phyloP scores from a whole-genome alignment of 2,329 filamentous ascomycete genomes.

The Nothophoma quercina region DNA sequence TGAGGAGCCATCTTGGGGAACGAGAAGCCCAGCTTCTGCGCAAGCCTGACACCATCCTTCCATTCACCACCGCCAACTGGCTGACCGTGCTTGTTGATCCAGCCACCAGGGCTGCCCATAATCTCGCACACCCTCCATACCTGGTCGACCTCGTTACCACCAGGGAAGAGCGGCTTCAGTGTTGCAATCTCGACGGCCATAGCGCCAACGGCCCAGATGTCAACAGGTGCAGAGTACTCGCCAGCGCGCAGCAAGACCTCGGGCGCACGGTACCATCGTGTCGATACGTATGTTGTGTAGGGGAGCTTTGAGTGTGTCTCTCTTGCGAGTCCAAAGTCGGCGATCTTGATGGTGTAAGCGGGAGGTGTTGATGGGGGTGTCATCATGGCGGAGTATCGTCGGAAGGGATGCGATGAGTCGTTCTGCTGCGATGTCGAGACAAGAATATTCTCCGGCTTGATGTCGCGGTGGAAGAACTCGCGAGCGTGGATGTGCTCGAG shows the following conservation, averaged over 20 bases:
- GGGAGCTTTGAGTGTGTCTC: conserved; percentile 96
- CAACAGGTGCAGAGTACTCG: conserved; percentile 95
- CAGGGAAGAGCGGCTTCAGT: conserved; percentile 93
- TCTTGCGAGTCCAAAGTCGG: conserved; percentile 95
- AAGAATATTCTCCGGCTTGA: conserved; percentile 98
- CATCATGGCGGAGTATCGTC: conserved; percentile 89
- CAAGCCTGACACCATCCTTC: conserved; percentile 91
- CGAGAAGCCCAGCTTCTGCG: conserved; percentile 95
- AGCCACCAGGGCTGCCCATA: conserved; percentile 98
- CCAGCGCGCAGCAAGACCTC: conserved; percentile 93
- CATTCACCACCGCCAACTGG: conserved; percentile 95
- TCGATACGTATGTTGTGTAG: conserved; percentile 98
- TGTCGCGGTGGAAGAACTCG: conserved; percentile 97
- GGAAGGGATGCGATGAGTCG: conserved; percentile 84
- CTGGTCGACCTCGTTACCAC: conserved; percentile 97
- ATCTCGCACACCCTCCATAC: conserved; percentile 99
- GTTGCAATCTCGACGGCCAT: conserved; percentile 99
- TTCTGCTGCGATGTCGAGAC: conserved; percentile 88
- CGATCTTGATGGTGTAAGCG: conserved; percentile 95
- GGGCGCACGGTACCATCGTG: conserved; percentile 91
- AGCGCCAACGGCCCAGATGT: conserved; percentile 97
- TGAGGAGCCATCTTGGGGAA: conserved; percentile 99
- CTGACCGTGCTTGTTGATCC: conserved; percentile 90
- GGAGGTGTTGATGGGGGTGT: conserved; percentile 95
- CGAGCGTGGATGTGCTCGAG: conserved; percentile 97